Conservation (phyloP, 495 filamentous ascomycete species). For the Lophiotrema nucula region DNA sequence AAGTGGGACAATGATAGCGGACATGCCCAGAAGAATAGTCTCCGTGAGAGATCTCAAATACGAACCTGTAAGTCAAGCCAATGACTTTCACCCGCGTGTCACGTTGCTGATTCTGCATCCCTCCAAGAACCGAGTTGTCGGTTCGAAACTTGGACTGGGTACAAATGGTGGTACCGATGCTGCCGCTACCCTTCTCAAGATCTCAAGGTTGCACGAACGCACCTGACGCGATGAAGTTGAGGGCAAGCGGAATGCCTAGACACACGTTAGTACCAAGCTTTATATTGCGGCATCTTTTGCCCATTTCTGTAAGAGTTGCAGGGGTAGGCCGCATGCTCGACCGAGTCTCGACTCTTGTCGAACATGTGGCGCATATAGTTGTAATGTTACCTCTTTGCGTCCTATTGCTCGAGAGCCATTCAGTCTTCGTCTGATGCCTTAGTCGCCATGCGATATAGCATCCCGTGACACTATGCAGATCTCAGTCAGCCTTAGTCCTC, state of each 20-base stretch:
- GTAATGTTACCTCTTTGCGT: constrained; percentile 69
- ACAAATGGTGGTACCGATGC: constrained; percentile 45
- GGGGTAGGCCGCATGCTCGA: too few relatives aligned
- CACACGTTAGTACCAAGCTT: constrained; percentile 1
- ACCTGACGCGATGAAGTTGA: constrained; percentile 84
- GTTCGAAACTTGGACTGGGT: constrained; percentile 16
- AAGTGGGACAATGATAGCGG: background rate
- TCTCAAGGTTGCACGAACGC: constrained; percentile 26
- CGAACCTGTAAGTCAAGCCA: constrained; percentile 28
- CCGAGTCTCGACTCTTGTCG: too few relatives aligned
- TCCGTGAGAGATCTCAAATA: constrained; percentile 35
- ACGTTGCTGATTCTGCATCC: background rate
- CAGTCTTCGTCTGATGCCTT: constrained; percentile 65
- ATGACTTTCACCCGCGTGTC: constrained; percentile 6
- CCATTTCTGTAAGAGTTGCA: too few relatives aligned
- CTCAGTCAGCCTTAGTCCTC: background rate
- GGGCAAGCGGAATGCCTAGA: constrained; percentile 66
- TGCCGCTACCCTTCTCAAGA: constrained; percentile 32
- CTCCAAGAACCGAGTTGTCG: background rate
- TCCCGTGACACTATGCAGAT: constrained; percentile 54
- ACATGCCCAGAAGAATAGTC: background rate
- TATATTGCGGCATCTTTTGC: too few relatives aligned
- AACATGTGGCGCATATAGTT: too few relatives aligned
- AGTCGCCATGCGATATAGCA: constrained; percentile 65
- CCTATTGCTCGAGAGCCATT: constrained; percentile 67